A percentile compares a stretch with the other conserved stretches of the same genome.
Evolutionary conservation across 2,329 filamentous ascomycete genomes (phyloP).

Genomic region (Elsinoe perseae): DNA sequence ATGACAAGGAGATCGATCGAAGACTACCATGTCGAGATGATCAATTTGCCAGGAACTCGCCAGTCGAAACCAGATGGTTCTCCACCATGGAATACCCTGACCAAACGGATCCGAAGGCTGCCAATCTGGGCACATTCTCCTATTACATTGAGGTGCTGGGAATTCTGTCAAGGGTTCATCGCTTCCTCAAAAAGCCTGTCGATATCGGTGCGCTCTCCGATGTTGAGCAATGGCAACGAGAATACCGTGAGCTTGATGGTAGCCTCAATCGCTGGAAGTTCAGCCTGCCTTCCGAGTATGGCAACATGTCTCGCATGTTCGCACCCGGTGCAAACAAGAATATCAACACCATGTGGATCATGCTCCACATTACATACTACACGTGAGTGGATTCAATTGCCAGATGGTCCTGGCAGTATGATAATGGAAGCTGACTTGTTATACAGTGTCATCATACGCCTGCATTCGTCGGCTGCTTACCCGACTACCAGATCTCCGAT

Average conservation of each 20-base stretch:
- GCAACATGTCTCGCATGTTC: slow-evolving; percentile 73
- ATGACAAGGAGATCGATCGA: slow-evolving; percentile 83
- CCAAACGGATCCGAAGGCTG: slow-evolving; percentile 56
- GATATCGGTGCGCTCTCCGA: slow-evolving; percentile 78
- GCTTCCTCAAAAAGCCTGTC: slow-evolving; percentile 80
- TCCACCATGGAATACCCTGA: slow-evolving; percentile 36
- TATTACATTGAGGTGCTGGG: slow-evolving; percentile 87
- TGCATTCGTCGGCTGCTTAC: slow-evolving; percentile 88
- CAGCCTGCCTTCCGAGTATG: slow-evolving; percentile 71
- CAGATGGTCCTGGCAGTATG: not conserved
- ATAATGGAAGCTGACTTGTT: slow-evolving; percentile 21
- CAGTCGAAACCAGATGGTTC: slow-evolving; percentile 81
- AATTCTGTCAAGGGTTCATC: slow-evolving; percentile 78
- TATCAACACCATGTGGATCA: slow-evolving; percentile 77
- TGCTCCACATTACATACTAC: slow-evolving; percentile 84
- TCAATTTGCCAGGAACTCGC: slow-evolving; percentile 72
- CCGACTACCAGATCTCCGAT: slow-evolving; percentile 81
- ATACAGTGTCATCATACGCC: slow-evolving; percentile 65
- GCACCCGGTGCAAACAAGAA: slow-evolving; percentile 57
- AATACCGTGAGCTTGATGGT: slow-evolving; percentile 77
- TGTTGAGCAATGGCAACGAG: slow-evolving; percentile 81
- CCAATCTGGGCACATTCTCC: slow-evolving; percentile 79
- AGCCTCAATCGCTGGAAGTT: slow-evolving; percentile 77
- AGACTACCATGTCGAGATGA: slow-evolving; percentile 82
- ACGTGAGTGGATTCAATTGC: slow-evolving; percentile 46